Evolutionary conservation across 306 rosid genomes (phyloP), one percentile per base, ranked within the genome.

Genomic region (Ammopiptanthus mongolicus): DNA sequence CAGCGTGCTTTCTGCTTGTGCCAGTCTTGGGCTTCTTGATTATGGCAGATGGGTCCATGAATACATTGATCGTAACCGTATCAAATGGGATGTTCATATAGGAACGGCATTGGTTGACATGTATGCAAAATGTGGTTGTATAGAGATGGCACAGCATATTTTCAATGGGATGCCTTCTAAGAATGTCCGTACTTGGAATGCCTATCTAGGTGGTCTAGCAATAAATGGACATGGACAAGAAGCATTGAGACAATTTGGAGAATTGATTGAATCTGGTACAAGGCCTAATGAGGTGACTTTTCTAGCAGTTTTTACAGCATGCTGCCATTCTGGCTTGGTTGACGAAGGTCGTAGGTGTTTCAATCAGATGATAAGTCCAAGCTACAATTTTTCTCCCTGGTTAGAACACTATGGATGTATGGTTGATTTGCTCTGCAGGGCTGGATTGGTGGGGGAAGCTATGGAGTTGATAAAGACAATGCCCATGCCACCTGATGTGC

Each of bases 371-470:
- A 84, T 23, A 60, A 81, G 79, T 68, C 76, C 70, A 65, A 67
- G 17, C 8, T 76, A 83, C 69, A 87, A 84, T 68, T 71, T 93
- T 64, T 81, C 87, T 47, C 87, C 91, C 13, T 53, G 74, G 75
- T 86, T 90, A 78, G 97, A 93, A 72, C 93, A 90, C 80, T 88
- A 88, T 62, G 95, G 96, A 36, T 89, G 97, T 76, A 83, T 93
- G 93, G 92, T 86, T 75, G 97, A 87, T 75, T 78, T 93, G 77
- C 84, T 93, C 6, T 90, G 97, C 76, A 77, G 85, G 78, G 95
- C 90, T 37, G 97, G 91, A 82, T 82, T 87, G 21, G 63, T 88
- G 63, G 82, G 44, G 73, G 95, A 90, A 84, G 97, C 98, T 46
- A 78, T 72, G 56, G 85, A 77, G 77, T 74, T 93, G 83, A 81